phyloP scores from a whole-genome alignment of 345 rosid species.

The Cardamine resedifolia region DNA sequence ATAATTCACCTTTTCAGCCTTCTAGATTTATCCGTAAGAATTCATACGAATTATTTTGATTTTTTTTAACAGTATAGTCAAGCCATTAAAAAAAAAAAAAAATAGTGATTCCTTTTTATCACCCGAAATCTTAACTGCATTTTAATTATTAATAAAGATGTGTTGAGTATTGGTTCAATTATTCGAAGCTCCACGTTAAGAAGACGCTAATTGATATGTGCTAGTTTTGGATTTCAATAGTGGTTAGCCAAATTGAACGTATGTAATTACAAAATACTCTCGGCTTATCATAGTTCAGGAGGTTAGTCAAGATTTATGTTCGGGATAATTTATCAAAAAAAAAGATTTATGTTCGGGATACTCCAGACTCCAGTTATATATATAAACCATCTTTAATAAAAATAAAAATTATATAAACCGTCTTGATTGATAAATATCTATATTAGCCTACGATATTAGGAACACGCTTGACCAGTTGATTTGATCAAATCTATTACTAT shows the following conservation, averaged over 20 bases:
- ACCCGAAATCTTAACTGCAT: not conserved
- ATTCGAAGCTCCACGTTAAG: not conserved
- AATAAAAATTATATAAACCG: too few species aligned
- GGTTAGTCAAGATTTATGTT: not conserved
- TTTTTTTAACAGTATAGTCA: too few species aligned
- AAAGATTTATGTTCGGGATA: too few species aligned
- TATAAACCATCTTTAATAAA: too few species aligned
- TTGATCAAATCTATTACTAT: not conserved
- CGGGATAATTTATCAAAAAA: too few species aligned
- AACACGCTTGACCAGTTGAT: not conserved
- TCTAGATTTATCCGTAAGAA: constrained; percentile 15
- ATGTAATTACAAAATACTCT: not conserved
- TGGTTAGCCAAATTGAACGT: not conserved
- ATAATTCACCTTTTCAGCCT: constrained; percentile 15
- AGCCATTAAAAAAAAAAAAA: not conserved
- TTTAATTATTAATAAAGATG: not conserved
- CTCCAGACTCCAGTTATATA: too few species aligned
- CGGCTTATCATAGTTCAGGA: not conserved
- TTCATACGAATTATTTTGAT: too few species aligned
- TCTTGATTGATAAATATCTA: not conserved
- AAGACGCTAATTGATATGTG: not conserved
- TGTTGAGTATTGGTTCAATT: constrained; percentile 11
- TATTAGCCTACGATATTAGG: not conserved
- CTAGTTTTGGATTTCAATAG: not conserved
- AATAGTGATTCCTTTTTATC: not conserved